Percentiles rank a stretch among this genome's conserved stretches.
Conservation (phyloP, 208 protist genomes). For the Crithidia expoeki region DNA sequence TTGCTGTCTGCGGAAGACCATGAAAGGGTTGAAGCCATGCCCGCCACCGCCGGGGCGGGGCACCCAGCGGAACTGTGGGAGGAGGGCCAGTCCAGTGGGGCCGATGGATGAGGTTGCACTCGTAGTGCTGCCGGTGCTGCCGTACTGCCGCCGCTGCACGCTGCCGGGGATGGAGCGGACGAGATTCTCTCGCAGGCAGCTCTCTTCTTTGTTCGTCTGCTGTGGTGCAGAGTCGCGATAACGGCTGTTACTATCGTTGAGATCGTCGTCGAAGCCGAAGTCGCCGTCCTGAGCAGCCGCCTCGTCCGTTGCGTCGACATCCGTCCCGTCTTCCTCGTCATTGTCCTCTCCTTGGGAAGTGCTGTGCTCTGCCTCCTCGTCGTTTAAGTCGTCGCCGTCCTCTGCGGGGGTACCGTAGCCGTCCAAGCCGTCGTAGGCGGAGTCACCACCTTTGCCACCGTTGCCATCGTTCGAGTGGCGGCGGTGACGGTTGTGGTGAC, state of each 20-base stretch:
- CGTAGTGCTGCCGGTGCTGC: conserved; percentile 7
- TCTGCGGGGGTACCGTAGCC: not conserved
- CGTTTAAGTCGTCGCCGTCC: not conserved
- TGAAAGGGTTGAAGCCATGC: conserved; percentile 39
- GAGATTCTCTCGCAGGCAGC: conserved; percentile 3
- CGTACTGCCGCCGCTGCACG: not conserved
- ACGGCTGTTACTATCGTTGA: not conserved
- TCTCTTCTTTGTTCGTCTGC: not conserved
- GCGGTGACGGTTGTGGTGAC: not conserved
- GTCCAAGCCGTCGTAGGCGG: conserved; percentile 10
- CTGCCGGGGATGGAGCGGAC: conserved; percentile 3
- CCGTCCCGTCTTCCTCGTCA: not conserved
- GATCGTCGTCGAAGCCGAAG: not conserved
- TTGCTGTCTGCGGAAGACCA: conserved; percentile 2
- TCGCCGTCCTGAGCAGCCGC: not conserved
- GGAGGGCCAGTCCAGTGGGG: conserved; percentile 31
- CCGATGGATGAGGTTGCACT: conserved; percentile 36
- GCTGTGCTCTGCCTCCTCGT: not conserved
- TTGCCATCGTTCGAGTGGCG: not conserved
- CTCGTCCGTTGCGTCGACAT: not conserved
- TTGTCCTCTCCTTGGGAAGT: not conserved
- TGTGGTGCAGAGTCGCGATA: not conserved
- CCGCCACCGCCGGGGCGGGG: conserved; percentile 35
- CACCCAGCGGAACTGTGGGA: conserved; percentile 49
- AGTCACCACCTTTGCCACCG: too few relatives aligned